Percentiles rank a stretch among this genome's conserved stretches.
Evolutionary conservation across 2,329 filamentous ascomycete genomes (phyloP).

Genomic region (Sarocladium brachiariae): DNA sequence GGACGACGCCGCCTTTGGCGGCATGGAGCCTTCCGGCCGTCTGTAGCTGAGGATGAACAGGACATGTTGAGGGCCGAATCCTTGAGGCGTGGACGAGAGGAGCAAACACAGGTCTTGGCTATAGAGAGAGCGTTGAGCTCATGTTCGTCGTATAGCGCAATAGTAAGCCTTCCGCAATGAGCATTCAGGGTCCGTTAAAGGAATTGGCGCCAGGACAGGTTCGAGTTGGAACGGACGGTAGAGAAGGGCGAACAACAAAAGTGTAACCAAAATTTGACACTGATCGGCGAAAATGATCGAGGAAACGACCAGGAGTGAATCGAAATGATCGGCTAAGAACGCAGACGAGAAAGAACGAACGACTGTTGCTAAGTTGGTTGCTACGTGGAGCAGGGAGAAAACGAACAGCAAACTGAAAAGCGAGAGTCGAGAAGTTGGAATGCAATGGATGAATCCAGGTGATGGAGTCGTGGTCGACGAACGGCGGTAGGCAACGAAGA

Average conservation of each 20-base stretch:
- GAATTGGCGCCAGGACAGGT: background rate
- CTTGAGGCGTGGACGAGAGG: background rate
- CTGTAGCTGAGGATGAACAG: background rate
- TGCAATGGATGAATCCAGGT: constrained; percentile 4
- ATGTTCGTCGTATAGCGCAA: constrained; percentile 2
- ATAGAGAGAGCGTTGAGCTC: background rate
- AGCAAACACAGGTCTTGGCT: background rate
- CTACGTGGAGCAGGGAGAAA: background rate
- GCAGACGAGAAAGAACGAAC: constrained; percentile 3
- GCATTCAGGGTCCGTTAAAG: background rate
- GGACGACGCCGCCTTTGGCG: background rate
- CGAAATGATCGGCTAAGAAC: constrained; percentile 6
- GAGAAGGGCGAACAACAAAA: constrained; percentile 37
- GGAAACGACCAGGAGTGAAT: background rate
- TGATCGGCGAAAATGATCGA: background rate
- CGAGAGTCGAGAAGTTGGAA: constrained; percentile 7
- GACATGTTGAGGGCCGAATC: background rate
- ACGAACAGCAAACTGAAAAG: background rate
- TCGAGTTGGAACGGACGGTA: constrained; percentile 30
- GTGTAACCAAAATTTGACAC: constrained; percentile 7
- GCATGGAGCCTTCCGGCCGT: background rate
- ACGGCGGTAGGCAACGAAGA: constrained; percentile 3
- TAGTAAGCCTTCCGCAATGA: no score
- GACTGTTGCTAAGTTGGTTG: background rate
- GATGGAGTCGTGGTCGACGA: constrained; percentile 5